Base-by-base conservation (phyloP, 1,139 yeast genomes). In the Lodderomyces theae region DNA sequence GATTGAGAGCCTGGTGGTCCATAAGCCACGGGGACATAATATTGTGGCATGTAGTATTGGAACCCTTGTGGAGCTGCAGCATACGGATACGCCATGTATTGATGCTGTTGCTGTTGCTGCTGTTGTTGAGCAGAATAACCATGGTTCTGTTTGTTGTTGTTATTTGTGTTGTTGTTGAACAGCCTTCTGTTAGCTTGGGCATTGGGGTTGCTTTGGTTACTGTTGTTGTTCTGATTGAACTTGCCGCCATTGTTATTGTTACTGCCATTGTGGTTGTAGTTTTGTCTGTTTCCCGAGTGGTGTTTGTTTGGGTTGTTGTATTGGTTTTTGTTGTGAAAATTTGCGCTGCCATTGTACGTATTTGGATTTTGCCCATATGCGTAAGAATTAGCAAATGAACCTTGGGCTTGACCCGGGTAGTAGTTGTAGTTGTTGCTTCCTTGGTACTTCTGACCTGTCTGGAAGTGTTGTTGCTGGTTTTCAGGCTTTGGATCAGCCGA, bases 101-200 rank as follows among this genome's bases (percentile, higher is more conserved):
- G 34, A 8, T 13, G 37, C 12, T 34, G 37, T 24, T 34, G 37
- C 21, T 34, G 34, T 19, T 36, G 39, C 19, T 36, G 39, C 15
- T 28, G 34, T 26, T 16, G 30, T 29, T 37, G 34, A n/a, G n/a
- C n/a, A n/a, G n/a, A n/a, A n/a, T n/a, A n/a, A n/a, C n/a, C n/a
- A n/a, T n/a, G n/a, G n/a, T n/a, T n/a, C n/a, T n/a, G n/a, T n/a
- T n/a, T 28, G 39, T 22, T 37, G 39, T 9, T 13, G 28, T n/a
- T n/a, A 12, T 35, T 35, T 8, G 7, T 12, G 16, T 24, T 7
- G 10, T 18, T 34, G 16, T 19, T 24, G 23, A 18, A 35, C 32
- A 8, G 32, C 28, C 26, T 35, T 16, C 32, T 35, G 24, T 23
- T 30, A 11, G 29, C n/a, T n/a, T 4, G n/a, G 15, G 18, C 31